Conservation (phyloP, 257 asterid species). For the Leptodermis oblonga region DNA sequence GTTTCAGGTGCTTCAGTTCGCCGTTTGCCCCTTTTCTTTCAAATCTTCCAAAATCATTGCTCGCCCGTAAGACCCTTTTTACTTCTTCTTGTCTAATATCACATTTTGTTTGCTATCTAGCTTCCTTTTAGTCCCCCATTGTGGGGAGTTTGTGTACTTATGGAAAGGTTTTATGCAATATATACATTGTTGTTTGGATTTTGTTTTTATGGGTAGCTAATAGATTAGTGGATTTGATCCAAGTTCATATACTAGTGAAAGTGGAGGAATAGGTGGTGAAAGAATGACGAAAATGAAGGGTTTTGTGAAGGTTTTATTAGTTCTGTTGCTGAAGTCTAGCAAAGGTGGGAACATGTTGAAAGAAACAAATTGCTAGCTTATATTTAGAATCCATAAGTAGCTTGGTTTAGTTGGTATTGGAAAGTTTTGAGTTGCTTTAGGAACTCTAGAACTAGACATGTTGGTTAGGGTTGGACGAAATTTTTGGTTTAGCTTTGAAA, state of each 20-base stretch:
- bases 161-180: background rate
- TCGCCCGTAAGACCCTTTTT: constrained; percentile 54
- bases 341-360: too few species aligned
- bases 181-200: background rate
- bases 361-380: background rate
- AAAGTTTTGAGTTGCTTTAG: background rate
- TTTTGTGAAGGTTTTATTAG: background rate
- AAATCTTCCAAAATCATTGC: constrained; percentile 59
- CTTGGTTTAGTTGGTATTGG: background rate
- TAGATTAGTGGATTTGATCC: background rate
- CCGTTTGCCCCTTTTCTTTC: constrained; percentile 81
- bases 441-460: background rate
- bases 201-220: background rate
- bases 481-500: background rate
- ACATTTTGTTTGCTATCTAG: background rate
- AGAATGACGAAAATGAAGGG: background rate
- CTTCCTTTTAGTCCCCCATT: background rate
- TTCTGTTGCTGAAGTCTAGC: background rate
- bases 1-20: constrained; percentile 78
- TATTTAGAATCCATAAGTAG: background rate
- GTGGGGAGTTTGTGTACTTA: background rate
- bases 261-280: background rate
- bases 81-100: background rate
- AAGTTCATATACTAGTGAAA: background rate
- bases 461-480: background rate